Evolutionary conservation across 768 basidiomycete species (phyloP).

Genomic region (Megacollybia marginata): DNA sequence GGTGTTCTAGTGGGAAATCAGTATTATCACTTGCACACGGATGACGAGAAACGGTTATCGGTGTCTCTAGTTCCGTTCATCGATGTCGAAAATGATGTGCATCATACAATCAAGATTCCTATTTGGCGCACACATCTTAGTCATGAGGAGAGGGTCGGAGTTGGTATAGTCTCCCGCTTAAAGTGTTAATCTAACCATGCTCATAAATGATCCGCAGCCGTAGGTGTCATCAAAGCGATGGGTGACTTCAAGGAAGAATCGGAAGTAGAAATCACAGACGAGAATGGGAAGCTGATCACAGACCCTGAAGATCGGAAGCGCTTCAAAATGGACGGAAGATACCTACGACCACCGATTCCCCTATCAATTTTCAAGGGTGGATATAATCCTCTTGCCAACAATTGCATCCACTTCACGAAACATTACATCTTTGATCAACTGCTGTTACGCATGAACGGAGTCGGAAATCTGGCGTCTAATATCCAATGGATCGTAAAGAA

Average conservation of each 20-base stretch:
- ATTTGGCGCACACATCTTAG: constrained; percentile 9
- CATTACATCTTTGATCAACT: constrained; percentile 10
- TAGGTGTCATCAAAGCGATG: constrained; percentile 11
- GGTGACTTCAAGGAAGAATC: constrained; percentile 6
- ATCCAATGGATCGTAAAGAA: too few relatives aligned
- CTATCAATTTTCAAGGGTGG: constrained; percentile 4
- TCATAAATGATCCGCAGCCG: constrained; percentile 1
- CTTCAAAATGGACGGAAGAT: constrained; percentile 9
- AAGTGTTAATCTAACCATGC: neutral
- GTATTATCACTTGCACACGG: constrained; percentile 12
- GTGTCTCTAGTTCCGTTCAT: too few relatives aligned
- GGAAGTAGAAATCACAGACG: constrained; percentile 11
- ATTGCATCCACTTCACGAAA: constrained; percentile 12
- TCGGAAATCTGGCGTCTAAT: too few relatives aligned
- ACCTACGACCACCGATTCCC: constrained; percentile 4
- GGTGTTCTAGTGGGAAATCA: constrained; percentile 10
- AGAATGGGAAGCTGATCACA: constrained; percentile 5
- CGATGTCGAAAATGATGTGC: too few relatives aligned
- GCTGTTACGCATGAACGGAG: too few relatives aligned
- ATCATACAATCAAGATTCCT: too few relatives aligned
- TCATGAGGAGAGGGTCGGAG: constrained; percentile 10
- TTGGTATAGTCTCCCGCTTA: constrained; percentile 2
- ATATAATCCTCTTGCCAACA: constrained; percentile 10
- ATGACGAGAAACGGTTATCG: constrained; percentile 7
- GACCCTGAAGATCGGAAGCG: constrained; percentile 7